Conservation (phyloP, 2,329 filamentous ascomycete species). For the Keithomyces neogunnii region DNA sequence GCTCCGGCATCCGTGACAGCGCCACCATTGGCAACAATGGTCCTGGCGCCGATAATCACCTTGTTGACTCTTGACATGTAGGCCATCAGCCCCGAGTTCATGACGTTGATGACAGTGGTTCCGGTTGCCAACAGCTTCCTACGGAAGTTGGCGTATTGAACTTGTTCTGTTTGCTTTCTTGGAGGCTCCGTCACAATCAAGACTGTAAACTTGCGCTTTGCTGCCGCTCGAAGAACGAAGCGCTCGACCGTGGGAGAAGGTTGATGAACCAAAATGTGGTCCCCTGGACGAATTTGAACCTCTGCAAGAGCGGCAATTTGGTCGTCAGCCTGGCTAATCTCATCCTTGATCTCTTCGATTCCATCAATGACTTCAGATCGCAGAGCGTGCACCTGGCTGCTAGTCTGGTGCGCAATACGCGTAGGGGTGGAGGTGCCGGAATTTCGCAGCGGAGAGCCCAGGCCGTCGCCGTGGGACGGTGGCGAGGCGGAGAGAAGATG, state of each 20-base stretch:
- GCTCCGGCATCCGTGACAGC: constrained; percentile 80
- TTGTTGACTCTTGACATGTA: constrained; percentile 96
- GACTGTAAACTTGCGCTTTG: constrained; percentile 86
- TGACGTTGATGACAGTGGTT: constrained; percentile 74
- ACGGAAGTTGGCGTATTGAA: constrained; percentile 48
- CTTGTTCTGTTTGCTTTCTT: constrained; percentile 26
- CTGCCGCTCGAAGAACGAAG: constrained; percentile 79
- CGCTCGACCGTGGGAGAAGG: constrained; percentile 81
- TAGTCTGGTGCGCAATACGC: constrained; percentile 25
- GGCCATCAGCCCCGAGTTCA: constrained; percentile 79
- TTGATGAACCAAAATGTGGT: constrained; percentile 84
- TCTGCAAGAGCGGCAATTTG: constrained; percentile 85
- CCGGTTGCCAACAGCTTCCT: constrained; percentile 73
- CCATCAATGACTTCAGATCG: constrained; percentile 88
- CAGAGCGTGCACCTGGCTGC: constrained; percentile 55
- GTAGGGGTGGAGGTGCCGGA: constrained; percentile 44
- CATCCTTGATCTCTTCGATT: constrained; percentile 92
- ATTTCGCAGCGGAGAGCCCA: constrained; percentile 36
- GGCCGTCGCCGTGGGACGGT: constrained; percentile 30
- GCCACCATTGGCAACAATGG: constrained; percentile 81
- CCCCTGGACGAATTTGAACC: constrained; percentile 87
- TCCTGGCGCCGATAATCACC: constrained; percentile 81
- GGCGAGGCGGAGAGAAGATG: constrained; percentile 72
- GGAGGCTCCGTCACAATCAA: constrained; percentile 64
- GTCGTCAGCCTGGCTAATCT: constrained; percentile 85